Evolutionary conservation across 805 yeast species (phyloP).

Genomic region (Saccharomycopsis sp.): DNA sequence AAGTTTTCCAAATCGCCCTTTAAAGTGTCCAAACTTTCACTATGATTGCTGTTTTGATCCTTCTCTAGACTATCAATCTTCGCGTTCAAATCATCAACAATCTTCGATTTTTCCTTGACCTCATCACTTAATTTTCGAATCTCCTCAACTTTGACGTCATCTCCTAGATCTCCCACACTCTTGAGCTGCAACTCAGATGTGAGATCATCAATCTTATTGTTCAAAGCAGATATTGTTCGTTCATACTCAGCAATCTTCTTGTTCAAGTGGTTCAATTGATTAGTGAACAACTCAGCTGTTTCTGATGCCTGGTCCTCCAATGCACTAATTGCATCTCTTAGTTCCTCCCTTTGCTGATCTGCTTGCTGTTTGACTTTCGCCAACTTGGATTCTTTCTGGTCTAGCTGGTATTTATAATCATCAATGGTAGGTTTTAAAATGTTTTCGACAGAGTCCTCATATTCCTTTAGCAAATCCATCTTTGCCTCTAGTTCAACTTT

Average conservation of each 20-base stretch:
- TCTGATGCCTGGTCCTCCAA: constrained; percentile 48
- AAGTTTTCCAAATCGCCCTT: constrained; percentile 6
- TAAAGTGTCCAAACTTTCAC: neutral
- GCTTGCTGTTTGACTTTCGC: constrained; percentile 38
- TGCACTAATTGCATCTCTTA: constrained; percentile 48
- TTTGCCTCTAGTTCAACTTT: constrained; percentile 35
- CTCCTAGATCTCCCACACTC: no score
- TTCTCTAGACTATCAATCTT: constrained; percentile 1
- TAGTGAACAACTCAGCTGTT: constrained; percentile 39
- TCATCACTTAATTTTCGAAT: constrained; percentile 27
- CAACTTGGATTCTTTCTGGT: constrained; percentile 38
- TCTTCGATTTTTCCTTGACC: neutral
- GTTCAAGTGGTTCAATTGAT: constrained; percentile 28
- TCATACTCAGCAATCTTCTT: constrained; percentile 1
- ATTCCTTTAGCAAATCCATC: constrained; percentile 36
- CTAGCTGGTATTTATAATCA: constrained; percentile 37
- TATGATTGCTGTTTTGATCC: neutral
- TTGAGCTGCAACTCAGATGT: no score
- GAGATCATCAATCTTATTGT: neutral
- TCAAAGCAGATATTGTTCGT: neutral
- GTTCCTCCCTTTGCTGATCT: constrained; percentile 48
- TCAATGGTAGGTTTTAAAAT: constrained; percentile 36
- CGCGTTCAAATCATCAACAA: constrained; percentile 2
- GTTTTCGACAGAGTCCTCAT: constrained; percentile 40
- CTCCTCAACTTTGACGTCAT: constrained; percentile 38